Conservation (phyloP, 2,329 filamentous ascomycete species). For the Xylaria sp. region DNA sequence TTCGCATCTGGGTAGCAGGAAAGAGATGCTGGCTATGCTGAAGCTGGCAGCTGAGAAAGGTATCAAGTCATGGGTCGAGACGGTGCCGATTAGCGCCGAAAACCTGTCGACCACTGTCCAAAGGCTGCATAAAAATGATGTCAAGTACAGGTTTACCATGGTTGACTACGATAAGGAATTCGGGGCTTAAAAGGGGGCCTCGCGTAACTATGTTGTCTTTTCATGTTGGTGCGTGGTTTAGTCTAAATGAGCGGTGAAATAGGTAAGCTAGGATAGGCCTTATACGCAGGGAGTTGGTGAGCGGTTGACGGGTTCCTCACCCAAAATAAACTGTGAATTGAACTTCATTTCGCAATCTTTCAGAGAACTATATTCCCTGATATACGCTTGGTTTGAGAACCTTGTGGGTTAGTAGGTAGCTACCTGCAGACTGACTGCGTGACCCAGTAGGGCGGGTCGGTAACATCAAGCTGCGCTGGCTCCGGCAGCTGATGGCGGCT, state of each 20-base stretch:
- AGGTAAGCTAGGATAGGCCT: neutral
- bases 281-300: neutral
- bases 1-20: constrained; percentile 76
- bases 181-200: constrained; percentile 54
- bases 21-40: constrained; percentile 78
- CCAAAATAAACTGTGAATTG: constrained; percentile 20
- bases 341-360: constrained; percentile 10
- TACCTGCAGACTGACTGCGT: too few species aligned
- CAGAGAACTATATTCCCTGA: neutral
- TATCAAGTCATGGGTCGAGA: constrained; percentile 76
- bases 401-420: neutral
- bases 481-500: neutral
- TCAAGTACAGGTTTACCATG: constrained; percentile 81
- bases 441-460: too few species aligned
- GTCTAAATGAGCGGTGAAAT: neutral
- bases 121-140: constrained; percentile 75
- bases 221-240: neutral
- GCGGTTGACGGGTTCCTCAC: neutral
- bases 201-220: neutral
- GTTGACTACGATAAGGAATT: constrained; percentile 77
- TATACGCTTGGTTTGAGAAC: neutral
- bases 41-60: constrained; percentile 76
- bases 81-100: constrained; percentile 77
- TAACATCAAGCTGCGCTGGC: neutral
- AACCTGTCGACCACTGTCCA: constrained; percentile 76